A percentile compares a stretch with the other conserved stretches of the same genome.
Conservation (phyloP, 1,139 yeast species). For the Suhomyces taliae region DNA sequence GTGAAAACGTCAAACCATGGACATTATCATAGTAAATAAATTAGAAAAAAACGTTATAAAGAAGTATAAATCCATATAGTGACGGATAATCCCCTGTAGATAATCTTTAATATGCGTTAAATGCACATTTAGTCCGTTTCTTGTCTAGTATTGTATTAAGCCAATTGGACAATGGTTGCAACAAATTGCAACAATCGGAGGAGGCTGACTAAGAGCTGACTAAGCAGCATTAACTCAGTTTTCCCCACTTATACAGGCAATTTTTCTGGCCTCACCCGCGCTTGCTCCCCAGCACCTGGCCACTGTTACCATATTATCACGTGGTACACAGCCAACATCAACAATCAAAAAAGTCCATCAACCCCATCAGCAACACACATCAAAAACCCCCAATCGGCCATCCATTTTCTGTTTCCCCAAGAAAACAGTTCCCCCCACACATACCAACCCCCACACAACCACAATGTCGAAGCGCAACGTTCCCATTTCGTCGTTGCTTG, state of each 20-base stretch:
- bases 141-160: no score
- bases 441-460: neutral
- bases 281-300: neutral
- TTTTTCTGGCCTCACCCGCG: neutral
- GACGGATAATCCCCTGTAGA: no score
- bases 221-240: neutral
- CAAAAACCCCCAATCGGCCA: neutral
- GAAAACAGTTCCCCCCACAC: neutral
- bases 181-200: neutral
- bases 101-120: no score
- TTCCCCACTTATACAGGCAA: neutral
- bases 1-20: no score
- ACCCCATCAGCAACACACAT: neutral
- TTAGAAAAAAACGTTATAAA: no score
- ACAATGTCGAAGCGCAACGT: slow-evolving; percentile 18
- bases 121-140: no score
- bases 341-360: neutral
- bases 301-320: neutral
- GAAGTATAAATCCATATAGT: no score
- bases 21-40: no score
- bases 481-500: slow-evolving; percentile 21
- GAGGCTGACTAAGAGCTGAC: neutral
- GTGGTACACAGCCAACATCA: neutral
- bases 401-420: neutral
- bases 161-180: slow-evolving; percentile 71